Percentiles rank a stretch among this genome's conserved stretches.
These are phyloP conservation scores for Mycena galericulata DNA, from an alignment of 768 basidiomycete genomes.

Conservation along the genomic window DNA sequence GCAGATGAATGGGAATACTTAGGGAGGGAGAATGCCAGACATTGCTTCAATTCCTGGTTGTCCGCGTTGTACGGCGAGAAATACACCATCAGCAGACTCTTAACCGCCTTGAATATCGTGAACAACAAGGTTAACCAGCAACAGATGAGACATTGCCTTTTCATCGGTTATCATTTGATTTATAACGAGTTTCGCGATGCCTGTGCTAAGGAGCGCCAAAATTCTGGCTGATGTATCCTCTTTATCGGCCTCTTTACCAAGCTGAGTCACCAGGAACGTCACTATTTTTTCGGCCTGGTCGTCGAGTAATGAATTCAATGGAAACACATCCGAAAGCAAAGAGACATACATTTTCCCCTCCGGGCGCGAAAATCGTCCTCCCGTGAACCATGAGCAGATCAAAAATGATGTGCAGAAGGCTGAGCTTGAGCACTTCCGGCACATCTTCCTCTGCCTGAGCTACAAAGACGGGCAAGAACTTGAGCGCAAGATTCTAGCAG, in stretches of 20 bases:
- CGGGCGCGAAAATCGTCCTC: conserved; percentile 61
- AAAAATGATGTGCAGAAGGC: conserved; percentile 84
- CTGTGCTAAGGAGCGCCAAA: conserved; percentile 79
- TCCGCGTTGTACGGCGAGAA: conserved; percentile 83
- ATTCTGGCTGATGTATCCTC: conserved; percentile 52
- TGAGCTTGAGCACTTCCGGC: conserved; percentile 73
- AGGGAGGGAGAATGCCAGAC: conserved; percentile 87
- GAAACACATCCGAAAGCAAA: neutral
- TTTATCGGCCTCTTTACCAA: conserved; percentile 64
- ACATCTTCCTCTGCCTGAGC: conserved; percentile 46
- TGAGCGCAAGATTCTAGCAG: conserved; percentile 12
- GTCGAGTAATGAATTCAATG: neutral
- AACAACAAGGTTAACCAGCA: conserved; percentile 48
- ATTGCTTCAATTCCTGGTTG: conserved; percentile 89
- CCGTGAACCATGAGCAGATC: conserved; percentile 91
- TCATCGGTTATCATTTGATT: conserved; percentile 81
- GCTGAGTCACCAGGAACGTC: conserved; percentile 64
- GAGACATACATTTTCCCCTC: conserved; percentile 39
- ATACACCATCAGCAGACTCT: conserved; percentile 63
- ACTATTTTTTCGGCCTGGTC: conserved; percentile 52
- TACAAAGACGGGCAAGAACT: conserved; percentile 6
- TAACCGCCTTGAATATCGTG: conserved; percentile 57
- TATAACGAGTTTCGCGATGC: conserved; percentile 88
- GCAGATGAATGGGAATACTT: conserved; percentile 87
- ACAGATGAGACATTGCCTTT: conserved; percentile 58